These are phyloP conservation scores for Tuber magnatum DNA, from an alignment of 495 filamentous ascomycete species.

Conservation along the genomic window DNA sequence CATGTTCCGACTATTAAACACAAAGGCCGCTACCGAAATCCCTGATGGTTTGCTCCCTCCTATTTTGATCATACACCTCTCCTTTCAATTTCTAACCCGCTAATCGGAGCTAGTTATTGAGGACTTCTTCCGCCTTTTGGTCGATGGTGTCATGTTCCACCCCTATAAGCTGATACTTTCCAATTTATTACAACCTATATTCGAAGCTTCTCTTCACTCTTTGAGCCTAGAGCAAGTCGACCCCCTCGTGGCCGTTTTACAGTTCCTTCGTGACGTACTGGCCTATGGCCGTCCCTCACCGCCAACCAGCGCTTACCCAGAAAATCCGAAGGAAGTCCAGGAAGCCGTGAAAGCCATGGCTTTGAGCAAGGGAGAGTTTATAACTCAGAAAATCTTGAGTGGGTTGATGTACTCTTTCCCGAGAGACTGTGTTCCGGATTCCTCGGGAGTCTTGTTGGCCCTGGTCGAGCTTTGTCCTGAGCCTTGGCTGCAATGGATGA, in stretches of 20 bases:
- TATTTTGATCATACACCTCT: neutral
- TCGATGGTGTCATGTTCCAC: conserved; percentile 87
- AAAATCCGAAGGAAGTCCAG: conserved; percentile 58
- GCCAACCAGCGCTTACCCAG: conserved; percentile 59
- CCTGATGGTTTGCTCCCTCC: conserved; percentile 61
- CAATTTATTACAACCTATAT: conserved; percentile 66
- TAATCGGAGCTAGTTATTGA: conserved; percentile 63
- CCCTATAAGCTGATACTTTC: conserved; percentile 73
- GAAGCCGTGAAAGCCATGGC: conserved; percentile 66
- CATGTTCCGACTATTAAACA: conserved; percentile 82
- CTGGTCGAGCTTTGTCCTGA: conserved; percentile 80
- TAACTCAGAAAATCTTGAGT: conserved; percentile 78
- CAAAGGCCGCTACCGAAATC: conserved; percentile 74
- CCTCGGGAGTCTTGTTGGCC: conserved; percentile 79
- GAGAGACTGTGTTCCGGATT: conserved; percentile 86
- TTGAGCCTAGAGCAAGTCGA: conserved; percentile 83
- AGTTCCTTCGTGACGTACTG: conserved; percentile 88
- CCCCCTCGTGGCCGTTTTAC: conserved; percentile 79
- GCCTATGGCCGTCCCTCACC: conserved; percentile 70
- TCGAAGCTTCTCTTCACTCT: conserved; percentile 76
- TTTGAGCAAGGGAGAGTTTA: conserved; percentile 60
- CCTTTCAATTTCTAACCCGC: conserved; percentile 20
- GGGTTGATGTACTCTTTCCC: conserved; percentile 99
- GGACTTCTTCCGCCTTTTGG: conserved; percentile 90
- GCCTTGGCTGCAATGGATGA: conserved; percentile 70